phyloP scores from a whole-genome alignment of 176 grass and related monocot species.

The Thinopyrum elongatum region DNA sequence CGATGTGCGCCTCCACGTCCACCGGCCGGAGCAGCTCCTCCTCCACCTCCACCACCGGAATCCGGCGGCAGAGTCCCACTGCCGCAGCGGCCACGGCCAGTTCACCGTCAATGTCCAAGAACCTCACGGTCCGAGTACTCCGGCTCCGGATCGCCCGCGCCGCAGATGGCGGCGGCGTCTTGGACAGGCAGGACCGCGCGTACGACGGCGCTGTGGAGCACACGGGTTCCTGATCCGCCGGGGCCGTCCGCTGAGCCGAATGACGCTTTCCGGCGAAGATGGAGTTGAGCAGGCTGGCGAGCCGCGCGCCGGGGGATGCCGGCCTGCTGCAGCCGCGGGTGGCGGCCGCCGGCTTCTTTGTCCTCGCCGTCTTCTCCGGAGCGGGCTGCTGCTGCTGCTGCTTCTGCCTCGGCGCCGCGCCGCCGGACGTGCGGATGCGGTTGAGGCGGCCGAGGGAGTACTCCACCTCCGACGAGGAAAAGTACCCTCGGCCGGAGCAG shows the following conservation, averaged over 20 bases:
- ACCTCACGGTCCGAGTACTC: slow-evolving; percentile 41
- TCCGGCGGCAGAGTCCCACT: neutral
- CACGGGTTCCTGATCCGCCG: slow-evolving; percentile 29
- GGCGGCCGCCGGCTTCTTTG: slow-evolving; percentile 35
- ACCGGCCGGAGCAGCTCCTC: slow-evolving; percentile 37
- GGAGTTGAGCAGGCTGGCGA: slow-evolving; percentile 68
- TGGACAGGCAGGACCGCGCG: slow-evolving; percentile 60
- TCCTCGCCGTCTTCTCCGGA: slow-evolving; percentile 36
- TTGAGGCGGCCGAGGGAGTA: slow-evolving; percentile 44
- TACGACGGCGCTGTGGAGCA: slow-evolving; percentile 65
- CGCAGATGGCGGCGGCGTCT: slow-evolving; percentile 32
- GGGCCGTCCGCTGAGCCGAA: neutral
- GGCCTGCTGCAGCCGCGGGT: slow-evolving; percentile 40
- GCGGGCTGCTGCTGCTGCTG: neutral
- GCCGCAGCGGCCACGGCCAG: slow-evolving; percentile 29
- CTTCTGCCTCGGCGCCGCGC: neutral
- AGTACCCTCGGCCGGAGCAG: slow-evolving; percentile 60
- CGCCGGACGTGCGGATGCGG: slow-evolving; percentile 34
- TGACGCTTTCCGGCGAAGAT: slow-evolving; percentile 55
- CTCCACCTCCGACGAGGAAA: slow-evolving; percentile 86
- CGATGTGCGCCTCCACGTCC: slow-evolving; percentile 25
- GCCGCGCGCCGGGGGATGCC: slow-evolving; percentile 67
- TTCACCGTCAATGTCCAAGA: slow-evolving; percentile 43
- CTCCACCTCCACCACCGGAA: slow-evolving; percentile 51
- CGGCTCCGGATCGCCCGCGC: slow-evolving; percentile 25